phyloP scores from a whole-genome alignment of 495 filamentous ascomycete species.

The Hypomontagnella submonticulosa region DNA sequence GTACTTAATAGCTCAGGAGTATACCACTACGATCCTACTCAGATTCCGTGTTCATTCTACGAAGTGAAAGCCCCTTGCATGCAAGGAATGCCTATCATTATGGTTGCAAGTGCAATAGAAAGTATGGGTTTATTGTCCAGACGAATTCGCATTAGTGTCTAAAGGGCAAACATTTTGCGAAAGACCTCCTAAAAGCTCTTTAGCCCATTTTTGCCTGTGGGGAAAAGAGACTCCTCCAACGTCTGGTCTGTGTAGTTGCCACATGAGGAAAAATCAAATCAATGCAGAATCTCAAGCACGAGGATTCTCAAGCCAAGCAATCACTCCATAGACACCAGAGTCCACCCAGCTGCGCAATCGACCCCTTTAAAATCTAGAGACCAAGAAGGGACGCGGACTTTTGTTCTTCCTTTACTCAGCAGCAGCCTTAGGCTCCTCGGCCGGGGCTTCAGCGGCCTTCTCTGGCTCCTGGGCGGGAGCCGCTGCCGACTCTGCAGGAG shows the following conservation, averaged over 20 bases:
- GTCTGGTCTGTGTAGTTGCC: slow-evolving; percentile 59
- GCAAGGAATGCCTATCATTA: slow-evolving; percentile 46
- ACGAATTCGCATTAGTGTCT: slow-evolving; percentile 60
- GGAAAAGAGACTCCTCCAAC: slow-evolving; percentile 52
- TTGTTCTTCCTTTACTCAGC: slow-evolving; percentile 63
- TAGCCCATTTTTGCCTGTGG: slow-evolving; percentile 53
- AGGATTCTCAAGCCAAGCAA: slow-evolving; percentile 60
- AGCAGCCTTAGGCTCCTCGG: slow-evolving; percentile 63
- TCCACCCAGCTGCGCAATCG: slow-evolving; percentile 49
- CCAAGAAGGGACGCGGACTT: slow-evolving; percentile 43
- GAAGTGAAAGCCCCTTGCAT: slow-evolving; percentile 22
- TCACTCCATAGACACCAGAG: slow-evolving; percentile 66
- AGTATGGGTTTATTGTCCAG: slow-evolving; percentile 53
- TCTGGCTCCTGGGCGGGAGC: slow-evolving; percentile 69
- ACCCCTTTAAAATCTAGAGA: slow-evolving; percentile 48
- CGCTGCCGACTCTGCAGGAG: slow-evolving; percentile 70
- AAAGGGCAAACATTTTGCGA: slow-evolving; percentile 59
- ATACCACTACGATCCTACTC: slow-evolving; percentile 1
- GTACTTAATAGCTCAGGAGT: not conserved
- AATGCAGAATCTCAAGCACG: slow-evolving; percentile 59
- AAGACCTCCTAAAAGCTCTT: slow-evolving; percentile 58
- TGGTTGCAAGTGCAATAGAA: slow-evolving; percentile 32
- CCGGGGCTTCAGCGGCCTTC: slow-evolving; percentile 55
- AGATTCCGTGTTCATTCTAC: slow-evolving; percentile 17
- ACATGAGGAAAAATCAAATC: slow-evolving; percentile 54